phyloP scores from a whole-genome alignment of 1,284 basidiomycete genomes.

The Sanguinoderma infundibulare region DNA sequence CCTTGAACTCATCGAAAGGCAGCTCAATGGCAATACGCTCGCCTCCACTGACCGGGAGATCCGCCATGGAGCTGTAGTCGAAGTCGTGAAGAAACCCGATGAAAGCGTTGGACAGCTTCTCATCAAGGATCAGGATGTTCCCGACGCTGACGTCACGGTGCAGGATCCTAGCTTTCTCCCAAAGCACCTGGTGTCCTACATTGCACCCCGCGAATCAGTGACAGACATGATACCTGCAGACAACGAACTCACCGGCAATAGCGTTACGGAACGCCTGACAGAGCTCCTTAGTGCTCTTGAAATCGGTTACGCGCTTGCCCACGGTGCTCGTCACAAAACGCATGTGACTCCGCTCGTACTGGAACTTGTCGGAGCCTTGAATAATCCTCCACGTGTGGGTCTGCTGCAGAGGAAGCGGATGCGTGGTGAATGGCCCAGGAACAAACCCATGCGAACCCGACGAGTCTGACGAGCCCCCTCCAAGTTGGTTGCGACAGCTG shows the following conservation, averaged over 20 bases:
- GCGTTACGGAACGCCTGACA: slow-evolving; percentile 19
- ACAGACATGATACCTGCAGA: background rate
- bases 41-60: background rate
- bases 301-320: slow-evolving; percentile 11
- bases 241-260: slow-evolving; percentile 13
- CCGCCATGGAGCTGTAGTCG: slow-evolving; percentile 15
- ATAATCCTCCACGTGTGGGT: background rate
- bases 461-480: too few relatives aligned
- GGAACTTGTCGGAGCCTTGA: background rate
- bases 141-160: slow-evolving; percentile 24
- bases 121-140: slow-evolving; percentile 19
- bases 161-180: slow-evolving; percentile 4
- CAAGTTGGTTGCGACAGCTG: background rate
- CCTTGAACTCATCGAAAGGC: too few relatives aligned
- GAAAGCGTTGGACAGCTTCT: background rate
- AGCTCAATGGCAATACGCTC: background rate
- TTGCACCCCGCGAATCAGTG: background rate
- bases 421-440: background rate
- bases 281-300: slow-evolving; percentile 14
- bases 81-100: slow-evolving; percentile 21
- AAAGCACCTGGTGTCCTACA: background rate
- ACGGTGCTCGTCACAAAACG: slow-evolving; percentile 16
- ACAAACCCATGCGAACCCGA: background rate
- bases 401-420: background rate
- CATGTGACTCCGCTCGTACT: slow-evolving; percentile 19